Evolutionary conservation across 495 filamentous ascomycete genomes (phyloP).

Genomic region (Evernia prunastri): DNA sequence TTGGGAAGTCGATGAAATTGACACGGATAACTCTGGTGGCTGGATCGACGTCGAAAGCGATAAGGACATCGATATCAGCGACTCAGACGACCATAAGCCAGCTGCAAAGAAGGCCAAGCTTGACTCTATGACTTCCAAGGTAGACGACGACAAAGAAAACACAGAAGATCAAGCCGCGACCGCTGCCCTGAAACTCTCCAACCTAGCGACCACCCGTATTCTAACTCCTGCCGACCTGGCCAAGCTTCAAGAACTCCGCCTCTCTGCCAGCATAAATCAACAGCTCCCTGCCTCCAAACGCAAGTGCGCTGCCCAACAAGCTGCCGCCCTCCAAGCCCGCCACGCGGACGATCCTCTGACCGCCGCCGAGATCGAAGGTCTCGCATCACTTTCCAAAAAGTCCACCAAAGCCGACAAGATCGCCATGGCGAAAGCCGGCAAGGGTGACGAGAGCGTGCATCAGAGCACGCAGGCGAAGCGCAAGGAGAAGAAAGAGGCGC

Average conservation of each 20-base stretch:
- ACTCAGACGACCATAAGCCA: conserved; percentile 61
- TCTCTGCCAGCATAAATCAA: conserved; percentile 63
- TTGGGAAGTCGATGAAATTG: conserved; percentile 76
- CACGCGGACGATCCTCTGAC: conserved; percentile 81
- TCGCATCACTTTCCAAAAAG: conserved; percentile 61
- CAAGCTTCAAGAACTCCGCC: conserved; percentile 82
- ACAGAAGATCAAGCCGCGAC: conserved; percentile 14
- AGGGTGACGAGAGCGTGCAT: conserved; percentile 64
- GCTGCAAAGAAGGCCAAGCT: conserved; percentile 54
- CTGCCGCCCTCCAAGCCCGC: conserved; percentile 40
- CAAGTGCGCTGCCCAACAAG: conserved; percentile 30
- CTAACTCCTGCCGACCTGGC: conserved; percentile 87
- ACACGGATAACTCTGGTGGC: conserved; percentile 71
- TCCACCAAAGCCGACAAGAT: conserved; percentile 75
- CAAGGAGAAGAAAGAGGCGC: conserved; percentile 73
- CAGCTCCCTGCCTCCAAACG: conserved; percentile 44
- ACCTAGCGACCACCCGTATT: conserved; percentile 76
- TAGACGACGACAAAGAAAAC: conserved; percentile 26
- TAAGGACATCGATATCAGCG: conserved; percentile 68
- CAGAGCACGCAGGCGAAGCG: conserved; percentile 73
- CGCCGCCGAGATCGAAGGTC: conserved; percentile 74
- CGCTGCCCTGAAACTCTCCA: conserved; percentile 42
- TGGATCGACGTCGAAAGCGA: conserved; percentile 92
- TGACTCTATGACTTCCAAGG: conserved; percentile 10
- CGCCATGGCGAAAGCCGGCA: conserved; percentile 68